Percentiles rank a stretch among this genome's conserved stretches.
phyloP scores from a whole-genome alignment of 257 asterid genomes.

The Gardenia jasminoides region DNA sequence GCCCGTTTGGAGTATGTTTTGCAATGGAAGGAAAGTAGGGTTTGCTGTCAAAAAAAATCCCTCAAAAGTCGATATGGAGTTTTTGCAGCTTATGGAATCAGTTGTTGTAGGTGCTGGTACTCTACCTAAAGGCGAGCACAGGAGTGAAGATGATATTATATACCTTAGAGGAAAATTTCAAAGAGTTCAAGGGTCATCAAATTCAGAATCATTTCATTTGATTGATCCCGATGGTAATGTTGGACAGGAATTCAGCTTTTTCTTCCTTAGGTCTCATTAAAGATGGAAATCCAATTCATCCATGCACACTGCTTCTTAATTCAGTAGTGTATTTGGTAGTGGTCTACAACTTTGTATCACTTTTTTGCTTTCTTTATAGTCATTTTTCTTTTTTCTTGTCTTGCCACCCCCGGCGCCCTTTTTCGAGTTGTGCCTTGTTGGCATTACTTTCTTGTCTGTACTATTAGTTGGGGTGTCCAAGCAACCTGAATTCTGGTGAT shows the following conservation, averaged over 20 bases:
- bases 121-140: conserved; percentile 22
- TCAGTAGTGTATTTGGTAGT: background rate
- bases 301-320: conserved; percentile 1
- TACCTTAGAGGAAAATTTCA: conserved; percentile 56
- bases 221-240: conserved; percentile 48
- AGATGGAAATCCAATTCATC: background rate
- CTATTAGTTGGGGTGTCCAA: background rate
- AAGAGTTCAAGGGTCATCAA: conserved; percentile 46
- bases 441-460: conserved; percentile 36
- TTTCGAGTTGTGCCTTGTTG: conserved; percentile 35
- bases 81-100: conserved; percentile 37
- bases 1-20: conserved; percentile 57
- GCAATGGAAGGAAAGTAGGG: conserved; percentile 56
- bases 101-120: conserved; percentile 55
- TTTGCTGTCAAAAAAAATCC: conserved; percentile 41
- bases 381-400: background rate
- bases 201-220: conserved; percentile 60
- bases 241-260: conserved; percentile 57
- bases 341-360: background rate
- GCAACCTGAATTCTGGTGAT: conserved; percentile 3
- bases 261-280: conserved; percentile 41
- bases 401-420: conserved; percentile 19
- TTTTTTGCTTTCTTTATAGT: background rate
- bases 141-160: conserved; percentile 38
- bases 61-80: conserved; percentile 34